Evolutionary conservation across 2,329 filamentous ascomycete species (phyloP), one percentile per base, ranked within the genome.

Genomic region (Emmonsiellopsis sp.): DNA sequence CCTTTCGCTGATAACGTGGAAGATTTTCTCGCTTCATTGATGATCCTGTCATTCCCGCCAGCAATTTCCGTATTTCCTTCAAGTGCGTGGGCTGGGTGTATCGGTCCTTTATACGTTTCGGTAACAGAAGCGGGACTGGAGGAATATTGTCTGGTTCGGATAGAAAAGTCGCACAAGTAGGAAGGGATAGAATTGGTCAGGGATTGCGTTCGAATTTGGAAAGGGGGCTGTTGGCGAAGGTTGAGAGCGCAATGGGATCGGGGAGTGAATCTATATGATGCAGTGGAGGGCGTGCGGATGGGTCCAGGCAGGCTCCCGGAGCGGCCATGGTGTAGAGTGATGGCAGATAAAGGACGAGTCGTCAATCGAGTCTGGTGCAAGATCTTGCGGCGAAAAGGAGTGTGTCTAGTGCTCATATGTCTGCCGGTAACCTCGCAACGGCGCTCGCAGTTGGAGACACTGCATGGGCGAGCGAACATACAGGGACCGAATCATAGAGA

Each of bases 381-480:
- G 36, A 39, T 14, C 36, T 49, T 27, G 17, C 21, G 36, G 21
- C 47, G 36, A 9, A 49, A 39, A 31, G 17, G 2, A 27, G 13
- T 34, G 7, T n/a, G 47, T 13, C 47, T 49, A 49, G 14, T 49
- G 17, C 34, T 40, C 47, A 40, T 39, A 9, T 27, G 14, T 36
- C 40, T 21, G 34, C 10, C 6, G 8, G 47, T 11, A 21, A 42
- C 34, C 49, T 36, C 37, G 49, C 31, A 44, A 10, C 14, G 49
- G 33, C 21, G 51, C 43, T 39, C 43, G 55, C 58, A 59, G 52
- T 61, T 66, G 58, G 63, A 59, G 46, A 67, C 53, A 54, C 57
- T 58, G 42, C 61, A 61, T 53, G 63, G 59, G 63, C 68, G 61
- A 59, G 59, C 58, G 61, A 60, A 69, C 68, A 70, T 70, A 67